Base-by-base conservation (phyloP, 208 protist species). In the Trypanosoma theileri region DNA sequence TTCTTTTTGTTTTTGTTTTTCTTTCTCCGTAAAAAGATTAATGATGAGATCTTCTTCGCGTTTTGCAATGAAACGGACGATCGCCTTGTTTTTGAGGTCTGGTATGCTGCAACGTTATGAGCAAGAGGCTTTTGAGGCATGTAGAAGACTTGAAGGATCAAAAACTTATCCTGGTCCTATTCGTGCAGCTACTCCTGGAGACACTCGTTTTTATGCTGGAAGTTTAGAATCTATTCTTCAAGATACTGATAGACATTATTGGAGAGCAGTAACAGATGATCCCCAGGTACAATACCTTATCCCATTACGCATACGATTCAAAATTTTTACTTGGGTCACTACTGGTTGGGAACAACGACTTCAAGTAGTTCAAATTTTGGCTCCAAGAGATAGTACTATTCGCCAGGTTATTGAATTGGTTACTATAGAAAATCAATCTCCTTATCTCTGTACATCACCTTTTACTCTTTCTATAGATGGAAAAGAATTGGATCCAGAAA, bases 181-280 rank as follows among this genome's bases (percentile, higher is more conserved):
- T 50, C 71, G 86, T 21, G 79, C 85, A 4, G 83, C 87, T 24
- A 95, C 90, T 10, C 90, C 90, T 26, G 90, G 90, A 7, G 90
- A 95, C 65, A 95, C 90, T 0, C 76, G 80, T n/a, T 93, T 89
- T 72, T 95, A 95, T 70, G 70, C 77, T 4, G 85, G 87, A 26
- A 75, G 76, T 50, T 72, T 84, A 16, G 87, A 90, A 59, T 91
- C 84, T 13, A 91, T 95, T 80, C 71, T 95, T 26, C 77, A 83
- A 12, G 83, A 83, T 6, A 92, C 83, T 31, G 86, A 95, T 45
- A 77, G 90, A 12, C 90, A 95, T 63, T 95, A 95, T 58, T 95
- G 90, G 90, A 77, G 90, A 10, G 84, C 87, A 17, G 90, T 95
- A 40, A 63, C 79, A 16, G 90, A 95, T 62, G 90, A 95, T 64